Evolutionary conservation across 768 basidiomycete species (phyloP).

Genomic region (Suillus fuscotomentosus): DNA sequence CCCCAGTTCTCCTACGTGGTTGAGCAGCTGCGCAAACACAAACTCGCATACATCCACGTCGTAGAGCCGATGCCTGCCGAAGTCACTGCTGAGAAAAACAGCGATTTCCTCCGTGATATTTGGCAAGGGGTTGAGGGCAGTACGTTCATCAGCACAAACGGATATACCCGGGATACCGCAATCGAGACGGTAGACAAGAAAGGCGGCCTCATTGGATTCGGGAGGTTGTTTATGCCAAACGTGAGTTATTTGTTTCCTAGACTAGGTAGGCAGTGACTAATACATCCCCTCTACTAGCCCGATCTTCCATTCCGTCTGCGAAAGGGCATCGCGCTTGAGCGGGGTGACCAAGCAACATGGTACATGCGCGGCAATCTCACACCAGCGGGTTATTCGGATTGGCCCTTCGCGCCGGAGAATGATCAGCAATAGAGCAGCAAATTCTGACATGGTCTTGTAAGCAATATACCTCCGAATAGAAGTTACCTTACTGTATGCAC

Average conservation of each 20-base stretch:
- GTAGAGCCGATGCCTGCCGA: constrained; percentile 35
- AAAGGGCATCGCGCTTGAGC: constrained; percentile 19
- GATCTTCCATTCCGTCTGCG: constrained; percentile 31
- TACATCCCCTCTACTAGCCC: constrained; percentile 15
- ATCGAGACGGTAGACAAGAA: constrained; percentile 34
- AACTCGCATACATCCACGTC: constrained; percentile 53
- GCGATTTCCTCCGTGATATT: constrained; percentile 44
- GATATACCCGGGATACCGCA: constrained; percentile 41
- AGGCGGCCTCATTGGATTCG: constrained; percentile 35
- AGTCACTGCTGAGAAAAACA: constrained; percentile 24
- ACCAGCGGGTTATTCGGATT: constrained; percentile 31
- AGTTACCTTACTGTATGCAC: no score
- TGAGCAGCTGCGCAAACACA: constrained; percentile 32
- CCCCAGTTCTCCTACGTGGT: constrained; percentile 56
- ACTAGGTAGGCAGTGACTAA: background rate
- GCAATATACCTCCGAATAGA: background rate
- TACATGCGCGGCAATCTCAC: constrained; percentile 23
- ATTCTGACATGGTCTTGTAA: no score
- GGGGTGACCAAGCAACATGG: constrained; percentile 20
- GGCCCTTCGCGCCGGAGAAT: constrained; percentile 19
- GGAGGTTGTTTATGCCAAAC: constrained; percentile 36
- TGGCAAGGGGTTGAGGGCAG: constrained; percentile 37
- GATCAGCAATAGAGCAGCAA: background rate
- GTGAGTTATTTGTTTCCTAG: constrained; percentile 23
- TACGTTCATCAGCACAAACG: constrained; percentile 42